phyloP scores from a whole-genome alignment of 345 rosid genomes.

The Cardamine occulta region DNA sequence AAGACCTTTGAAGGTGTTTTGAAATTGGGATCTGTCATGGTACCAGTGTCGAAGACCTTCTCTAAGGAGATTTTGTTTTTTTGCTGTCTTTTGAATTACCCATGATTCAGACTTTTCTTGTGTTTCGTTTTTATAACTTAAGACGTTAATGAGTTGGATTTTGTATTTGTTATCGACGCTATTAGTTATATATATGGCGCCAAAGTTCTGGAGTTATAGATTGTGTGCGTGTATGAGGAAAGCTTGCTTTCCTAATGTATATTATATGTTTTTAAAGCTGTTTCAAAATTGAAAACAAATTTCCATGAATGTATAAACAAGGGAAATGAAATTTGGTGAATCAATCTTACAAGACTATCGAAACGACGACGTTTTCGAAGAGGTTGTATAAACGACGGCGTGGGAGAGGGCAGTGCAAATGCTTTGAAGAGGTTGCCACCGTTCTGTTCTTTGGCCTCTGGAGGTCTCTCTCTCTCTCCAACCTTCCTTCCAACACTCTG shows the following conservation, averaged over 20 bases:
- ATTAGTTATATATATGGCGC: not conserved
- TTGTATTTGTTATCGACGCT: conserved; percentile 20
- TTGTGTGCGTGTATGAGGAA: not conserved
- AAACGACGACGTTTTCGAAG: too few relatives aligned
- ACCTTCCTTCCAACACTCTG: not conserved
- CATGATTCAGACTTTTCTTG: conserved; percentile 5
- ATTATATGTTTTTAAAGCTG: too few relatives aligned
- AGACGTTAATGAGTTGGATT: conserved; percentile 12
- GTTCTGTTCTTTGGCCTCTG: too few relatives aligned
- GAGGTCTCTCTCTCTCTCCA: not conserved
- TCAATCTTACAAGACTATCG: too few relatives aligned
- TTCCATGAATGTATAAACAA: too few relatives aligned
- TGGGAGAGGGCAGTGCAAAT: too few relatives aligned
- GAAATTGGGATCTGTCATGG: not conserved
- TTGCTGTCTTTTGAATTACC: conserved; percentile 14
- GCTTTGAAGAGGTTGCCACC: not conserved
- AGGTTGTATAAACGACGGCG: too few relatives aligned
- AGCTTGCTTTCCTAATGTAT: too few relatives aligned
- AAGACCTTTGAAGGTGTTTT: conserved; percentile 55
- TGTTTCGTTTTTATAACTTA: not conserved
- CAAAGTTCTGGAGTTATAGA: not conserved
- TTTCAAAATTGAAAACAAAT: too few relatives aligned
- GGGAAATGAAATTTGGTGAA: too few relatives aligned
- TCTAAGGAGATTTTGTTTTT: conserved; percentile 11
- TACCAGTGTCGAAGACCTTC: not conserved